phyloP scores from a whole-genome alignment of 306 rosid species.

The Albizia julibrissin region DNA sequence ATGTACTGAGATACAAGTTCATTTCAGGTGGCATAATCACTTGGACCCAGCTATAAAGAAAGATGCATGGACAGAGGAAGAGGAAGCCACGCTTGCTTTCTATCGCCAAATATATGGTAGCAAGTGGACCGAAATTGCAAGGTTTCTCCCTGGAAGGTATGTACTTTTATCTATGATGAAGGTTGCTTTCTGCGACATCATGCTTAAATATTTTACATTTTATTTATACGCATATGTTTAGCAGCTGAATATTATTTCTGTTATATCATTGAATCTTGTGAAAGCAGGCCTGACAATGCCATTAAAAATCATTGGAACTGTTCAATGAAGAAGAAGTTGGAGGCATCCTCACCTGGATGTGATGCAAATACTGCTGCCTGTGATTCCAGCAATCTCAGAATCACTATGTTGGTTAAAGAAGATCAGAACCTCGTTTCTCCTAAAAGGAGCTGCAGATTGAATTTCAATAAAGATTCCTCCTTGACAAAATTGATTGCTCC shows the following conservation, averaged over 20 bases:
- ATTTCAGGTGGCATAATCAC: conserved; percentile 71
- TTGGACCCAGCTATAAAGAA: conserved; percentile 57
- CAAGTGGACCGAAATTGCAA: conserved; percentile 76
- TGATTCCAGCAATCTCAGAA: conserved; percentile 10
- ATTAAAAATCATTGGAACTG: conserved; percentile 71
- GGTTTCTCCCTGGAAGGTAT: conserved; percentile 76
- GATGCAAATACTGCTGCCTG: conserved; percentile 17
- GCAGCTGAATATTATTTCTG: neutral
- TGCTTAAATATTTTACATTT: neutral
- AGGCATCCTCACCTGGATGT: conserved; percentile 38
- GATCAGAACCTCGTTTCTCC: conserved; percentile 32
- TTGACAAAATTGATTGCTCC: conserved; percentile 14
- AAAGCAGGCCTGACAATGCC: conserved; percentile 64
- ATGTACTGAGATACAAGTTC: neutral
- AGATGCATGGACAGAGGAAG: conserved; percentile 63
- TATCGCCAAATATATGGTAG: conserved; percentile 55
- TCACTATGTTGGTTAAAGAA: conserved; percentile 16
- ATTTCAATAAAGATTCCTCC: conserved; percentile 24
- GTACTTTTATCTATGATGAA: neutral
- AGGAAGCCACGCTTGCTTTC: conserved; percentile 45
- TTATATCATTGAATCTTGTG: conserved; percentile 16
- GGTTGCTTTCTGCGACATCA: neutral
- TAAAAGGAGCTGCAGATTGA: conserved; percentile 24
- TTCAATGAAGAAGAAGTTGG: conserved; percentile 49
- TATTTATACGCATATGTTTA: neutral